phyloP scores from a whole-genome alignment of 768 basidiomycete species.

The Lentinus brumalis region DNA sequence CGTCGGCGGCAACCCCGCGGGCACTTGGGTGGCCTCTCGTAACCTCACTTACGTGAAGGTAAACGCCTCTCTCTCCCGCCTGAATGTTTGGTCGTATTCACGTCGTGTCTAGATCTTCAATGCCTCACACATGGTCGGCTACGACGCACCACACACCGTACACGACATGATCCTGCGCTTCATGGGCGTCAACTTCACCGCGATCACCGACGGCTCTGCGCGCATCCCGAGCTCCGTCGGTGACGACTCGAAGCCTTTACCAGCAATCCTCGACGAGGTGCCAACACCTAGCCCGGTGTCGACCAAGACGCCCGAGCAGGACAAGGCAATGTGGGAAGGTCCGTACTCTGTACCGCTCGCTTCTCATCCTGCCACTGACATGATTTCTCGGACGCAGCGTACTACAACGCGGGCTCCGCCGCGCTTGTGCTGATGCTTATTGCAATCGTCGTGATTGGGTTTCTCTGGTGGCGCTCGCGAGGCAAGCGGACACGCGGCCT shows the following conservation, averaged over 20 bases:
- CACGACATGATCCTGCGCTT: constrained; percentile 99
- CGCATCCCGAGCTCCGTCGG: constrained; percentile 83
- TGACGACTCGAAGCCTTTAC: constrained; percentile 63
- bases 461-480: constrained; percentile 78
- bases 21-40: constrained; percentile 87
- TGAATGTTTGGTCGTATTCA: background rate
- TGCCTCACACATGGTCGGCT: constrained; percentile 95
- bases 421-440: constrained; percentile 82
- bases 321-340: constrained; percentile 93
- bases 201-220: constrained; percentile 79
- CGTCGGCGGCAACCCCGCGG: constrained; percentile 76
- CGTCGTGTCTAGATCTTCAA: constrained; percentile 66
- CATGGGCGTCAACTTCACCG: constrained; percentile 87
- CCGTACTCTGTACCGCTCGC: constrained; percentile 22
- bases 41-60: constrained; percentile 95
- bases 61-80: constrained; percentile 10
- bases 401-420: constrained; percentile 91
- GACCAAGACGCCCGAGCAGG: constrained; percentile 71
- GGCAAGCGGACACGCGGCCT: constrained; percentile 42
- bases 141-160: constrained; percentile 81
- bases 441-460: constrained; percentile 63
- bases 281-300: constrained; percentile 38
- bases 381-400: constrained; percentile 51
- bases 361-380: background rate
- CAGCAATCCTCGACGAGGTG: constrained; percentile 47